Evolutionary conservation across 306 rosid genomes (phyloP), one percentile per base, ranked within the genome.

Genomic region (Ochetophila trinervis): DNA sequence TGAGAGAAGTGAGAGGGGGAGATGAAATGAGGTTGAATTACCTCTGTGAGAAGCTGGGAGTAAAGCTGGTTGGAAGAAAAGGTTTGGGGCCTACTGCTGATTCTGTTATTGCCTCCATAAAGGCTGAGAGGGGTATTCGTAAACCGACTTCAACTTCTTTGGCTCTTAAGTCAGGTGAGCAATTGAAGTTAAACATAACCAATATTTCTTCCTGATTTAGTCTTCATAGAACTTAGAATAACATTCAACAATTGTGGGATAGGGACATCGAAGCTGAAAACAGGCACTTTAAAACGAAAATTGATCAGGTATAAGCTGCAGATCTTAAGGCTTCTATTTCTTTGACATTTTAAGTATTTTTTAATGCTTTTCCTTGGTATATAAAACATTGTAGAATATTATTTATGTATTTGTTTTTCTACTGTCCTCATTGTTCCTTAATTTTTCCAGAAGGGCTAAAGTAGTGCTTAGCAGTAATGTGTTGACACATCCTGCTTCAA

Each of bases 1-100:
- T 89, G 58, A 82, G 97, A 66, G 97, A 93, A 69, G 98, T 89
- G 35, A 83, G 97, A 68, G 98, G 98, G 9, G 98, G 98, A 63
- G 98, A 93, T 78, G 97, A 93, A 77, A 89, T 87, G 88, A 87
- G 97, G 57, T 74, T 89, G 78, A 87, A 87, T 77, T 79, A 82
- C 82, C 95, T 93, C 49, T 77, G 86, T 69, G 97, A 89, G 72
- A 93, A 87, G 76, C 77, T 89, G 55, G 98, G 98, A 61, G 96
- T 84, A 68, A 93, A 83, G 80, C 78, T 93, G 63, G 98, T 87
- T 27, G 97, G 98, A 24, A 82, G 97, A 78, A 93, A 93, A 80
- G 98, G 97, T 60, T 74, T 93, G 86, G 98, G 98, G 21, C 69
- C 91, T 47, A 79, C 73, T 68, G 98, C 94, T 79, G 97, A 93